Base-by-base conservation (phyloP, 192 early-diverging fungal species). In the Podila epicladia region DNA sequence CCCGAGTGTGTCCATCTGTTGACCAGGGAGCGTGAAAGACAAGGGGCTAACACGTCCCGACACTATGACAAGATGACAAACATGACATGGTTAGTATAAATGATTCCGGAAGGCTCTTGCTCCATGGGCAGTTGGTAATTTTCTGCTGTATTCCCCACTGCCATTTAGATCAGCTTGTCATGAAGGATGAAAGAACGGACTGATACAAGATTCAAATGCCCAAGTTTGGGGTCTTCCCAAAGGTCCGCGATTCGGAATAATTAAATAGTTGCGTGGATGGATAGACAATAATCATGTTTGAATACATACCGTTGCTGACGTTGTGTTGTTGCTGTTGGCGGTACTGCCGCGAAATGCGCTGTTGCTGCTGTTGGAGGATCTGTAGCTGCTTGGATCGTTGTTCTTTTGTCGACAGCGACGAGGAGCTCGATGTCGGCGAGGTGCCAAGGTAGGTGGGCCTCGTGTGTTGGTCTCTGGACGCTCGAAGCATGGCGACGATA, bases 351-450 rank as follows among this genome's bases (percentile, higher is more conserved):
- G 29, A 31, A 19, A 62, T 37, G 48, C 31, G 64, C 6, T 63
- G 59, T 35, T 62, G 61, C 57, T 75, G 67, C 58, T 77, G 74
- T n/a, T 70, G 74, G 29, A 78, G 75, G 4, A 62, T 24, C 37
- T 78, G 75, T 35, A 78, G 49, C 38, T 78, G 75, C 35, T 67
- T 68, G 24, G 61, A 62, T 32, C 64, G 13, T 49, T 67, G 63
- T 49, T 78, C 69, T 33, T 71, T 78, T 22, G 65, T 67, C 8
- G 73, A 74, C 29, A 62, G 22, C 5, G 73, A 59, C 9, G 73
- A 64, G 9, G 67, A 38, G 11, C 64, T 22, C 19, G 74, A 70
- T 2, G 63, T 55, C 53, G 53, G 53, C 1, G 53, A 55, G 5
- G 53, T 55, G 11, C 53, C 53, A 26, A 55, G 24, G 53, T 55